Conservation (phyloP, 768 basidiomycete species). For the Xerocomellus intermedius region DNA sequence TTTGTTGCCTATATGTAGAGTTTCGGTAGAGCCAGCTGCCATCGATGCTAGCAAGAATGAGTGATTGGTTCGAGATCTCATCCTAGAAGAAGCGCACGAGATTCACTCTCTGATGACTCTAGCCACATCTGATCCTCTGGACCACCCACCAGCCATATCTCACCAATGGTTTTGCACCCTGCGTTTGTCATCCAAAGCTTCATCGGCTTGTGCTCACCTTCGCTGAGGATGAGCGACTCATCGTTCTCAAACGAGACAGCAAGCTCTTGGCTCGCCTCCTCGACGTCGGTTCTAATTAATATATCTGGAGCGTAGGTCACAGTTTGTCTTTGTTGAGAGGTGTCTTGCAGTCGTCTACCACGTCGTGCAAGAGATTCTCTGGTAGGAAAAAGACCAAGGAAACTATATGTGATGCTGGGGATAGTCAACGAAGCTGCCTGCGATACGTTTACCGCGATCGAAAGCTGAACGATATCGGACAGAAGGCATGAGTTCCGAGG, state of each 20-base stretch:
- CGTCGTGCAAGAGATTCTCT: constrained; percentile 64
- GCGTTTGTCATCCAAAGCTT: constrained; percentile 63
- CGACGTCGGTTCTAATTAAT: constrained; percentile 58
- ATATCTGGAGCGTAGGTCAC: constrained; percentile 73
- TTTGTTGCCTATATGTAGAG: constrained; percentile 51
- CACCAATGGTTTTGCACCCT: constrained; percentile 57
- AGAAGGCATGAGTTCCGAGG: neutral
- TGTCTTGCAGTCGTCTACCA: constrained; percentile 77
- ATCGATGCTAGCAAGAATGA: constrained; percentile 17
- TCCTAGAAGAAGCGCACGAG: constrained; percentile 15
- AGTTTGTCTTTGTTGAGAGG: constrained; percentile 62
- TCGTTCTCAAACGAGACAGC: constrained; percentile 55
- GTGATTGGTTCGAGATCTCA: neutral
- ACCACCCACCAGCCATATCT: constrained; percentile 69
- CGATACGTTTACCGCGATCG: constrained; percentile 57
- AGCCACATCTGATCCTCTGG: constrained; percentile 65
- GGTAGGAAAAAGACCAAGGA: constrained; percentile 69
- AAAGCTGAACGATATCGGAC: constrained; percentile 42
- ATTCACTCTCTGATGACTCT: constrained; percentile 21
- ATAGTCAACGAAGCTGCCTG: constrained; percentile 54
- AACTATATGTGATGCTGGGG: constrained; percentile 60
- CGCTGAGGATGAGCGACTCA: constrained; percentile 48
- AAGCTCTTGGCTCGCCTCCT: constrained; percentile 64
- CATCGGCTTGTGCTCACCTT: constrained; percentile 66
- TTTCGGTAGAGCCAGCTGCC: constrained; percentile 31